phyloP scores from a whole-genome alignment of 1,139 yeast species.

The Meyerozyma sp. region DNA sequence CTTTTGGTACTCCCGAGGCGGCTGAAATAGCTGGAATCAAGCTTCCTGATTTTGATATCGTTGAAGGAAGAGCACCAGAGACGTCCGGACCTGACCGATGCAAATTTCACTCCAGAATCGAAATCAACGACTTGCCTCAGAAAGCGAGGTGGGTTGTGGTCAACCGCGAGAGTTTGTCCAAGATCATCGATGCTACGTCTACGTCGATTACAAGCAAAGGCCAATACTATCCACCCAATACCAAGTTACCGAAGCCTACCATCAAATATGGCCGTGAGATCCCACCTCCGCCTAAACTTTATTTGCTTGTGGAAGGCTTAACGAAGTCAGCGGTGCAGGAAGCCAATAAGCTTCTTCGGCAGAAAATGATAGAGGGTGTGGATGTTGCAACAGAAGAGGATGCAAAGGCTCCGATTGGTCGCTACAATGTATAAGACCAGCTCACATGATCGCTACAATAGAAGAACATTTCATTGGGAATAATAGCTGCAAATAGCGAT shows the following conservation, averaged over 20 bases:
- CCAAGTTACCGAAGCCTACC: conserved; percentile 37
- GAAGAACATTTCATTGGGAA: too few relatives aligned
- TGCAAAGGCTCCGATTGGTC: conserved; percentile 30
- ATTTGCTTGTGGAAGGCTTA: conserved; percentile 73
- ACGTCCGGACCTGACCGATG: conserved; percentile 61
- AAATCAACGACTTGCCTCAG: conserved; percentile 84
- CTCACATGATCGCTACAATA: too few relatives aligned
- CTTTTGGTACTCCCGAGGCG: conserved; percentile 3
- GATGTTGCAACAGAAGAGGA: conserved; percentile 40
- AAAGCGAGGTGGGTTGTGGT: conserved; percentile 80
- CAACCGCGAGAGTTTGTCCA: conserved; percentile 58
- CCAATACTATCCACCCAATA: conserved; percentile 58
- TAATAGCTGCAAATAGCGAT: too few relatives aligned
- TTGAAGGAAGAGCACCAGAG: conserved; percentile 54
- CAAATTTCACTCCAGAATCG: conserved; percentile 64
- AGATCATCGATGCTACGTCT: conserved; percentile 66
- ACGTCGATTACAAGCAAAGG: conserved; percentile 86
- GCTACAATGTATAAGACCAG: conserved; percentile 28
- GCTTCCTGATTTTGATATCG: conserved; percentile 43
- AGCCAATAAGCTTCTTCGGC: conserved; percentile 62
- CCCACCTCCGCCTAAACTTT: conserved; percentile 68
- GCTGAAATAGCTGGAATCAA: conserved; percentile 7
- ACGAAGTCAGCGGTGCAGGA: conserved; percentile 57
- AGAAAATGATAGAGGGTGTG: conserved; percentile 57
- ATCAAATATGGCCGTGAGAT: conserved; percentile 24